Conservation (phyloP, 306 rosid species). For the Begonia loranthoides region DNA sequence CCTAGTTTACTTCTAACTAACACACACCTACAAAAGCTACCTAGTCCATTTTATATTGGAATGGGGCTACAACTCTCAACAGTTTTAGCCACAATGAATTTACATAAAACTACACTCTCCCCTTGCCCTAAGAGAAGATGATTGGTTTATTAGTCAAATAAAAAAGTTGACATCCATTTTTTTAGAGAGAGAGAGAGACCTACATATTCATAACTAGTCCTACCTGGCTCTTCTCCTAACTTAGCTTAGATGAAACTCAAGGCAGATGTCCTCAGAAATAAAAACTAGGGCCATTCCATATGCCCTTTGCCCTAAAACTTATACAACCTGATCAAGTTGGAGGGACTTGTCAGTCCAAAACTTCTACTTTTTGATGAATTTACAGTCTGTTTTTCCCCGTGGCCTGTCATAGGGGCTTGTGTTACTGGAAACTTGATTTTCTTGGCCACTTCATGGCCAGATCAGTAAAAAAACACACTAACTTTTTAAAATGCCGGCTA, state of each 20-base stretch:
- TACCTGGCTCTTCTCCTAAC: too few species aligned
- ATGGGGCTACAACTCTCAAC: conserved; percentile 63
- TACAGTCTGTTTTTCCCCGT: conserved; percentile 5
- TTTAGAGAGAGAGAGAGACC: too few species aligned
- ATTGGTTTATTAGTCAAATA: too few species aligned
- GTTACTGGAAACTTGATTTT: background rate
- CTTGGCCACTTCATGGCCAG: background rate
- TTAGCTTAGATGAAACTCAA: too few species aligned
- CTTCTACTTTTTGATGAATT: conserved; percentile 21
- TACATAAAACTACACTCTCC: conserved; percentile 22
- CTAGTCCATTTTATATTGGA: background rate
- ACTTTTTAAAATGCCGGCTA: background rate
- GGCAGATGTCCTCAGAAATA: too few species aligned
- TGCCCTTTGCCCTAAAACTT: too few species aligned
- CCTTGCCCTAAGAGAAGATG: conserved; percentile 32
- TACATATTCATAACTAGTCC: too few species aligned
- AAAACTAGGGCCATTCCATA: too few species aligned
- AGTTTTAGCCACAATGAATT: conserved; percentile 49
- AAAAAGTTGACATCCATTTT: too few species aligned
- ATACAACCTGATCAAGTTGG: background rate
- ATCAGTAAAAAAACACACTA: background rate
- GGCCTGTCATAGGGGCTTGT: conserved; percentile 39
- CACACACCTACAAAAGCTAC: too few species aligned
- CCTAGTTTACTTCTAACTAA: conserved; percentile 15
- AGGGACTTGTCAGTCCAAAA: conserved; percentile 16